Conservation (phyloP, 2,329 filamentous ascomycete genomes). For the Hymenoscyphus fructigenus region DNA sequence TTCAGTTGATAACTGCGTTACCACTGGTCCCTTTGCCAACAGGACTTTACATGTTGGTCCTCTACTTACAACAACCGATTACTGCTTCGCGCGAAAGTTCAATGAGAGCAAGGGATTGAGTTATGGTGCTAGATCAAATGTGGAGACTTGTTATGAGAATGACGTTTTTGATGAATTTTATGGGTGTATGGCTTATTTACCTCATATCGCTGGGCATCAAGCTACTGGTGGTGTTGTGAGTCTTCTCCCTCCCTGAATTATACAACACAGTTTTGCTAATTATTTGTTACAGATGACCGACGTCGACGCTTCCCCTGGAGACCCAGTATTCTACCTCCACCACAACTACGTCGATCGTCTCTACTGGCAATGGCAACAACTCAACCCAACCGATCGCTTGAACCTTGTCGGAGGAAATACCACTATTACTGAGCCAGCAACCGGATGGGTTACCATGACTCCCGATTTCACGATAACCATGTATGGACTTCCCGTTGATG, state of each 20-base stretch:
- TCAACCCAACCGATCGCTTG: conserved; percentile 11
- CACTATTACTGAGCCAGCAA: conserved; percentile 1
- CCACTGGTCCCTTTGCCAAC: conserved; percentile 19
- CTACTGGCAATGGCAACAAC: conserved; percentile 29
- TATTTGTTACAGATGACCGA: conserved; percentile 18
- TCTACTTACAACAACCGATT: conserved; percentile 10
- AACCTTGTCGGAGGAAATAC: conserved; percentile 10
- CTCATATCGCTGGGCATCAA: conserved; percentile 14
- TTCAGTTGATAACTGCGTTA: conserved; percentile 2
- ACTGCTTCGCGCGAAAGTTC: conserved; percentile 14
- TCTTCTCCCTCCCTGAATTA: neutral
- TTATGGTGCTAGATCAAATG: conserved; percentile 6
- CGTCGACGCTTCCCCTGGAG: conserved; percentile 17
- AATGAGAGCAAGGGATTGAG: conserved; percentile 14
- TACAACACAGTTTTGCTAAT: too few species aligned
- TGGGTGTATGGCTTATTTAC: conserved; percentile 13
- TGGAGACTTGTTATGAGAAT: conserved; percentile 14
- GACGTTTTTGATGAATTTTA: conserved; percentile 10
- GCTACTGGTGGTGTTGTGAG: conserved; percentile 13
- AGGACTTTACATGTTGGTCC: conserved; percentile 18
- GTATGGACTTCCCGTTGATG: conserved; percentile 7
- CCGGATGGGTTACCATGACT: conserved; percentile 11
- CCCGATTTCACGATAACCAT: conserved; percentile 15
- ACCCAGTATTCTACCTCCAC: conserved; percentile 32
- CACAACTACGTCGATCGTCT: conserved; percentile 29